Percentiles rank a stretch among this genome's conserved stretches.
phyloP scores from a whole-genome alignment of 2,329 filamentous ascomycete species.

The Ophioceras dolichostomum region DNA sequence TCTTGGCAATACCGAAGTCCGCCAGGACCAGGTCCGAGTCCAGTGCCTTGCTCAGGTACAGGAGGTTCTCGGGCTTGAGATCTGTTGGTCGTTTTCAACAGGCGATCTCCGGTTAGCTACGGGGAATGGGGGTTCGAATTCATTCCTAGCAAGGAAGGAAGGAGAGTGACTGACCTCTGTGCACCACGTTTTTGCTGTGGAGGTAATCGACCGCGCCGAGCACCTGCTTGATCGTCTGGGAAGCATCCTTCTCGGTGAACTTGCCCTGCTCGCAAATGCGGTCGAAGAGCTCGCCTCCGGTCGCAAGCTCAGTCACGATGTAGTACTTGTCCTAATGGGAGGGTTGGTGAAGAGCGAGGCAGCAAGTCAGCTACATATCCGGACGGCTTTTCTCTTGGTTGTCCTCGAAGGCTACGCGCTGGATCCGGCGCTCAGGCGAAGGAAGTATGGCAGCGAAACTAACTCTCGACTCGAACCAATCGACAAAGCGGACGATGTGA shows the following conservation, averaged over 20 bases:
- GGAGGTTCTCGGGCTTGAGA: conserved; percentile 93
- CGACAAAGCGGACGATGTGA: conserved; percentile 93
- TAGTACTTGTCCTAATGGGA: conserved; percentile 86
- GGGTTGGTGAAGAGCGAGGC: neutral
- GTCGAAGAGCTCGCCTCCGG: conserved; percentile 92
- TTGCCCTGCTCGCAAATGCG: conserved; percentile 96
- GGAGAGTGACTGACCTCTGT: conserved; percentile 79
- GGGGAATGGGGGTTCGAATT: neutral
- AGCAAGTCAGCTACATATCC: no score
- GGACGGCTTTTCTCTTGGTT: no score
- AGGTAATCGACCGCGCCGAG: conserved; percentile 89
- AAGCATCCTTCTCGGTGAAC: conserved; percentile 97
- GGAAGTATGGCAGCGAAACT: no score
- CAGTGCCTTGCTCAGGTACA: conserved; percentile 70
- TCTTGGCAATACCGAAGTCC: conserved; percentile 98
- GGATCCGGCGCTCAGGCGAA: no score
- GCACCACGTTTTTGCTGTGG: conserved; percentile 88
- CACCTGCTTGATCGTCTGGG: conserved; percentile 89
- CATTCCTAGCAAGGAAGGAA: no score
- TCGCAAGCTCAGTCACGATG: conserved; percentile 93
- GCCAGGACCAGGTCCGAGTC: conserved; percentile 84
- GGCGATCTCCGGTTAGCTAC: neutral
- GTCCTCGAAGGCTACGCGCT: neutral
- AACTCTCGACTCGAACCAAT: conserved; percentile 98
- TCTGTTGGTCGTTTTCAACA: conserved; percentile 37